A percentile compares a stretch with the other conserved stretches of the same genome.
Conservation (phyloP, 78 protist species). For the Polysphondylium violaceum region DNA sequence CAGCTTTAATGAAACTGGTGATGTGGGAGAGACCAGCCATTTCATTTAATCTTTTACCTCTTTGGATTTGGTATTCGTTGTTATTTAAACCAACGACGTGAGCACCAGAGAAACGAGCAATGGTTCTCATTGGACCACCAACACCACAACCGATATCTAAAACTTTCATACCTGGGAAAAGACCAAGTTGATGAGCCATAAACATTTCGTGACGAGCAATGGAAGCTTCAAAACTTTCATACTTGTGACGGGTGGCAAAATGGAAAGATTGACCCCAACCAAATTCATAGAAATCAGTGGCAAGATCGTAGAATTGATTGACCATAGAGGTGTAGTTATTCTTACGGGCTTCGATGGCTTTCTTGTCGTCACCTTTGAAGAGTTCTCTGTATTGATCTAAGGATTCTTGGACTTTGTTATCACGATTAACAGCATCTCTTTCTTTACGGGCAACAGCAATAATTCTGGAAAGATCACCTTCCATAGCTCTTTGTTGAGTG, state of each 20-base stretch:
- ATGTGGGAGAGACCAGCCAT: conserved; percentile 64
- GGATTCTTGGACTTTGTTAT: conserved; percentile 34
- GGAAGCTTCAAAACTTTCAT: conserved; percentile 84
- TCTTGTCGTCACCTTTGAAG: conserved; percentile 58
- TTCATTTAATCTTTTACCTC: conserved; percentile 49
- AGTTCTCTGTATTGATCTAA: conserved; percentile 48
- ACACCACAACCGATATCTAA: conserved; percentile 98
- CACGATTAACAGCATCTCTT: conserved; percentile 68
- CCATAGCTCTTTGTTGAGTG: conserved; percentile 78
- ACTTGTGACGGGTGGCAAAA: conserved; percentile 86
- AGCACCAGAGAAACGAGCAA: conserved; percentile 93
- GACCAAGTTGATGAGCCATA: conserved; percentile 85
- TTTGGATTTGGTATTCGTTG: conserved; percentile 92
- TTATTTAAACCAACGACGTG: conserved; percentile 90
- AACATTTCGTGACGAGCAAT: conserved; percentile 93
- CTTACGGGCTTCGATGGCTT: conserved; percentile 70
- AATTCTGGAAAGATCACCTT: conserved; percentile 75
- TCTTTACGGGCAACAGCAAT: conserved; percentile 73
- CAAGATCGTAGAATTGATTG: conserved; percentile 92
- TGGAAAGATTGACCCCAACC: conserved; percentile 98
- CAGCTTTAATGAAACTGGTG: conserved; percentile 81
- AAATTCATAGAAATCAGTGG: conserved; percentile 96
- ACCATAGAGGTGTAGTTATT: conserved; percentile 86
- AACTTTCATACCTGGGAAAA: conserved; percentile 82
- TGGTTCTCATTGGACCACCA: conserved; percentile 94